Evolutionary conservation across 257 asterid genomes (phyloP).

Genomic region (Capsicum pubescens): DNA sequence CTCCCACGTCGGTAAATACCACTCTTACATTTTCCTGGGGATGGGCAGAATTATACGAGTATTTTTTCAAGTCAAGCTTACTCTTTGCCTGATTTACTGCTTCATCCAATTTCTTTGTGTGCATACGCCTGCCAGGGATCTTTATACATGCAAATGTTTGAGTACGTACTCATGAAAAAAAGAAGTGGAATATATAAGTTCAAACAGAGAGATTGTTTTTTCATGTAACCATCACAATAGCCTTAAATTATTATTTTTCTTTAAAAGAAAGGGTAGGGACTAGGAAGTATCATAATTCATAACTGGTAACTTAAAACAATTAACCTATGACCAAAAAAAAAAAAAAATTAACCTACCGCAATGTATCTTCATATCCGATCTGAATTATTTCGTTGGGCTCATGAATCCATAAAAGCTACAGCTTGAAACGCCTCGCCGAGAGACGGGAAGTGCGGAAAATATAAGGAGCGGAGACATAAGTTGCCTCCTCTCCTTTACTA

Average conservation of each 20-base stretch:
- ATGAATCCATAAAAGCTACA: not conserved
- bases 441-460: not conserved
- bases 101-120: not conserved
- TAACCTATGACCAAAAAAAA: not conserved
- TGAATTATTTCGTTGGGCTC: not conserved
- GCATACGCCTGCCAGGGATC: conserved; percentile 5
- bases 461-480: not conserved
- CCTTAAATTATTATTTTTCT: no score
- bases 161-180: not conserved
- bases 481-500: not conserved
- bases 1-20: conserved; percentile 20
- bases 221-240: no score
- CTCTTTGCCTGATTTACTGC: conserved; percentile 6
- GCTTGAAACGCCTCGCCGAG: not conserved
- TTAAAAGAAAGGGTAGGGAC: no score
- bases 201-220: no score
- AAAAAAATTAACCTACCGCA: not conserved
- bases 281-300: not conserved
- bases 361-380: not conserved
- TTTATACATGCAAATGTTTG: not conserved
- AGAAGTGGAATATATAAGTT: no score
- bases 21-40: not conserved
- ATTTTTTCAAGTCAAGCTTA: conserved; percentile 15
- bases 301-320: not conserved
- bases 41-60: not conserved